A percentile compares a stretch with the other conserved stretches of the same genome.
Conservation (phyloP, 805 yeast species). For the Metschnikowia orientalis region DNA sequence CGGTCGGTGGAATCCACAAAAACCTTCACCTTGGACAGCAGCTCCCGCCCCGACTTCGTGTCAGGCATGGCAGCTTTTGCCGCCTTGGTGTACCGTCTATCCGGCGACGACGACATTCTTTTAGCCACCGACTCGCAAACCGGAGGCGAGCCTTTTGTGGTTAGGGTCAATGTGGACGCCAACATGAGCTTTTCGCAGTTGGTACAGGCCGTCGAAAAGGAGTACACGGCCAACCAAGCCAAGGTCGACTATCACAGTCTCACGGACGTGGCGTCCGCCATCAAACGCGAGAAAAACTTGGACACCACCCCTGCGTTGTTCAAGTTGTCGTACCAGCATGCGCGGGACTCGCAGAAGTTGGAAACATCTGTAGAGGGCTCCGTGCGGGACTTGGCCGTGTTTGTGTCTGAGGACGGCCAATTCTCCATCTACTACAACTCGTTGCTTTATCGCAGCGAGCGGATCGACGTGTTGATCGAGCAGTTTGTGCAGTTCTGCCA, state of each 20-base stretch:
- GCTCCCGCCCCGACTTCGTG: slow-evolving; percentile 34
- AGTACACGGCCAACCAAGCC: slow-evolving; percentile 32
- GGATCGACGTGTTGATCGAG: slow-evolving; percentile 66
- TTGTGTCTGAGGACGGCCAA: slow-evolving; percentile 25
- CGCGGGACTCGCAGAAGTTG: slow-evolving; percentile 36
- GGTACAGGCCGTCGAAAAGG: slow-evolving; percentile 39
- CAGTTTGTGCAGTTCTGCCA: slow-evolving; percentile 59
- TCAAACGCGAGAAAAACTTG: slow-evolving; percentile 46
- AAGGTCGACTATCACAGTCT: slow-evolving; percentile 44
- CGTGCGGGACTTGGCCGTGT: slow-evolving; percentile 61
- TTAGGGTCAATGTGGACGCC: slow-evolving; percentile 60
- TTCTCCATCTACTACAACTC: slow-evolving; percentile 65
- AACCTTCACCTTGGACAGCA: slow-evolving; percentile 23
- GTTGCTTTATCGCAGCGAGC: slow-evolving; percentile 62
- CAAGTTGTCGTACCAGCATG: slow-evolving; percentile 54
- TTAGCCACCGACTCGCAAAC: slow-evolving; percentile 58
- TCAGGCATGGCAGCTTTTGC: slow-evolving; percentile 63
- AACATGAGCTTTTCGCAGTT: slow-evolving; percentile 52
- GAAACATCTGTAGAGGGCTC: slow-evolving; percentile 49
- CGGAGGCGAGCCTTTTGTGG: slow-evolving; percentile 46
- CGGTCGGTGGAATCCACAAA: slow-evolving; percentile 61
- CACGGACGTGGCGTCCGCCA: slow-evolving; percentile 49
- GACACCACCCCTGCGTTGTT: slow-evolving; percentile 62
- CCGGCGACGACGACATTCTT: slow-evolving; percentile 94
- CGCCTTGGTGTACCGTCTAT: slow-evolving; percentile 67